Base-by-base conservation (phyloP, 768 basidiomycete genomes). In the Phanerochaete carnosa region DNA sequence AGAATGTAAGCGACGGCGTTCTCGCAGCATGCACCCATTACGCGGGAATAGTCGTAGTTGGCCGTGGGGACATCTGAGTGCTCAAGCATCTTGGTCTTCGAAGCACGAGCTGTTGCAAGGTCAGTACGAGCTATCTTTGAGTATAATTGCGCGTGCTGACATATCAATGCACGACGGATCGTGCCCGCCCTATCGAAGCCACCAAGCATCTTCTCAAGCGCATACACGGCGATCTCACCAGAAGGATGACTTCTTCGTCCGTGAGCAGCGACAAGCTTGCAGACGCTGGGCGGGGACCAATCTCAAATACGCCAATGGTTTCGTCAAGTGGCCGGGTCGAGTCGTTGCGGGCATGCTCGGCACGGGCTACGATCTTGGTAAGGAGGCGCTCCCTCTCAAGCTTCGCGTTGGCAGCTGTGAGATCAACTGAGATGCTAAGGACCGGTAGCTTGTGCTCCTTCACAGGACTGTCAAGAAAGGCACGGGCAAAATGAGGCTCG, bases 1-100 rank as follows among this genome's bases (percentile, higher is more conserved):
- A 95, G 97, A 72, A 98, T 94, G 73, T 92, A 99, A 32, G 97
- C 97, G 51, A 98, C 85, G 54, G 98, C 97, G 73, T 99, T 98
- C 76, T 99, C 97, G 75, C 97, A 99, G 77, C 96, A 99, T 11
- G 96, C 95, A 60, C 95, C 96, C 56, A 94, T 82, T 32, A 99
- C 95, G 11, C 90, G 86, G 39, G 89, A 87, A 77, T 98, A 99
- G 74, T 98, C 95, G 73, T 97, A 99, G 72, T 88, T 77, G 23
- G 82, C 70, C 80, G 88, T 84, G 0, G 97, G 97, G 11, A 98
- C 79, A 25, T 89, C 86, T 0, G 92, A 95, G 11, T 73, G 62
- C 72, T 98, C 97, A 29, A 98, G 80, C 0, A 92, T 90, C 73
- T 90, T 84, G 0, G 94, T 97, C 29, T 75, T 73, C 2, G 94